Evolutionary conservation across 495 filamentous ascomycete species (phyloP).

Genomic region (Daldinia grandis): DNA sequence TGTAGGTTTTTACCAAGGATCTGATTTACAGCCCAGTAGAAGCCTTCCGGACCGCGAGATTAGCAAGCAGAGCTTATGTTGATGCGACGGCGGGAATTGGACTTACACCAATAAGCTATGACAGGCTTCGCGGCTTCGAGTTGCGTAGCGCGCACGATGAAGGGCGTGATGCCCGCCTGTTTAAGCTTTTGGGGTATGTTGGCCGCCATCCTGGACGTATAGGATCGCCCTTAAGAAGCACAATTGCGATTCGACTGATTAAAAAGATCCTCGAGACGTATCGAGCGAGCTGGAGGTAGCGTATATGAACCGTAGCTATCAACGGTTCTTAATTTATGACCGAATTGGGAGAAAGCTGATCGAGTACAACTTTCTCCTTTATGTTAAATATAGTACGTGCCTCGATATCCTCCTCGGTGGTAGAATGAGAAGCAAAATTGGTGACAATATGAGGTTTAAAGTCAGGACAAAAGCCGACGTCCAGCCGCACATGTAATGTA

Average conservation of each 20-base stretch:
- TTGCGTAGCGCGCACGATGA: slow-evolving; percentile 82
- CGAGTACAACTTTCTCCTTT: neutral
- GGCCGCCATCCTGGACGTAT: slow-evolving; percentile 66
- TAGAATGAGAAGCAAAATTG: neutral
- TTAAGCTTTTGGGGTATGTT: slow-evolving; percentile 78
- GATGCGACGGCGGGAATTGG: neutral
- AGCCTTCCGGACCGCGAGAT: slow-evolving; percentile 61
- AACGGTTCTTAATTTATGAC: neutral
- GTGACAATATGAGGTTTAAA: neutral
- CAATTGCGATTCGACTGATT: neutral
- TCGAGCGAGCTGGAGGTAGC: neutral
- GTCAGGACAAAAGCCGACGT: neutral
- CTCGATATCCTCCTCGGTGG: neutral
- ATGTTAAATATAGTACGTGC: neutral
- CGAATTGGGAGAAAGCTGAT: neutral
- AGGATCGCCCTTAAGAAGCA: neutral
- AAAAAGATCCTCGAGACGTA: neutral
- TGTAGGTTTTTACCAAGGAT: slow-evolving; percentile 85
- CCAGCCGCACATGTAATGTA: neutral
- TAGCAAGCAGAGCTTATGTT: slow-evolving; percentile 16
- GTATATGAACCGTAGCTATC: neutral
- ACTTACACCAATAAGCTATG: slow-evolving; percentile 93
- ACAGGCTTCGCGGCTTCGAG: slow-evolving; percentile 85
- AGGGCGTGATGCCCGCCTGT: slow-evolving; percentile 76
- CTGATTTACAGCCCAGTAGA: slow-evolving; percentile 92